Conservation (phyloP, 2,329 filamentous ascomycete species). For the Paraconiothyrium sp. region DNA sequence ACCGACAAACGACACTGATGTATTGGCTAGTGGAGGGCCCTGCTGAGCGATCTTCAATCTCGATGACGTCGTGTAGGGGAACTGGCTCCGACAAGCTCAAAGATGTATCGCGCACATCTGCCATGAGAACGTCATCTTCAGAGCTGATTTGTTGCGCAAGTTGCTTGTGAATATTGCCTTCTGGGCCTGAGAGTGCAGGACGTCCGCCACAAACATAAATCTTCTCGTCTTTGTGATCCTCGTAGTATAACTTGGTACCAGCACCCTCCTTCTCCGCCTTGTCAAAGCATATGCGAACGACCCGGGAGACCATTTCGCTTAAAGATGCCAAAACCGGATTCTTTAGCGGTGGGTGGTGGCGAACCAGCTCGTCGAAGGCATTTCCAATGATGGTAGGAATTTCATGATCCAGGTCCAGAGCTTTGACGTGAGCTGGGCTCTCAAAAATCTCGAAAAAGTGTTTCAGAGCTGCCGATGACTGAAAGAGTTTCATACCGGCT, state of each 20-base stretch:
- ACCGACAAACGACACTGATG: constrained; percentile 78
- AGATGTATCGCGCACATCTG: constrained; percentile 55
- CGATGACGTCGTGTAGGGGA: constrained; percentile 51
- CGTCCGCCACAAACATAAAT: constrained; percentile 67
- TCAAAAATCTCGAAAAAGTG: constrained; percentile 97
- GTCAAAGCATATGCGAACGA: constrained; percentile 76
- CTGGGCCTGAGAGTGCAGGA: constrained; percentile 54
- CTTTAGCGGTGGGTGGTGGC: constrained; percentile 89
- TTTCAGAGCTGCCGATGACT: constrained; percentile 81
- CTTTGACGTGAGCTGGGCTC: constrained; percentile 86
- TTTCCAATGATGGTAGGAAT: constrained; percentile 79
- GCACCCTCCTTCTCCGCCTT: constrained; percentile 75
- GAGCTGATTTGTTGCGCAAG: constrained; percentile 23
- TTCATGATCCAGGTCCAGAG: constrained; percentile 78
- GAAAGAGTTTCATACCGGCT: constrained; percentile 85
- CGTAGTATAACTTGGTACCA: constrained; percentile 80
- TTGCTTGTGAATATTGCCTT: constrained; percentile 40
- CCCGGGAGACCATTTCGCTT: constrained; percentile 85
- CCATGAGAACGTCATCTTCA: constrained; percentile 72
- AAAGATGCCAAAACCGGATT: constrained; percentile 84
- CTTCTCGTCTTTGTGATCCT: constrained; percentile 66
- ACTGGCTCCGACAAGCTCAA: constrained; percentile 33
- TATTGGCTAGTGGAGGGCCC: constrained; percentile 71
- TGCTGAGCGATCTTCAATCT: constrained; percentile 60
- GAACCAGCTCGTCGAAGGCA: constrained; percentile 91